phyloP scores from a whole-genome alignment of 1,284 basidiomycete genomes.

The Ceratobasidium sp. region DNA sequence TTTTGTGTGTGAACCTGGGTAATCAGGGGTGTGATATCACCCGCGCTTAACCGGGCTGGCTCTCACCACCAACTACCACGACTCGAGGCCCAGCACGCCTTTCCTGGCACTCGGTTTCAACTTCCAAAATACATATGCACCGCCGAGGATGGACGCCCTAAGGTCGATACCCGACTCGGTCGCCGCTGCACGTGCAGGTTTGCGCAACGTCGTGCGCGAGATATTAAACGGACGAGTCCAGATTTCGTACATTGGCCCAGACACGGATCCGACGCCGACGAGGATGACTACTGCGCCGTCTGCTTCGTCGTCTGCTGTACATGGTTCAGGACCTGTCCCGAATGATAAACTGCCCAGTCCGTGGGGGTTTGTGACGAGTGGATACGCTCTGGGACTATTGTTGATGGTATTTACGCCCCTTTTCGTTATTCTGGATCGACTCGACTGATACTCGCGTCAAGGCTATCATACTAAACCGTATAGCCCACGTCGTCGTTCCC shows the following conservation, averaged over 20 bases:
- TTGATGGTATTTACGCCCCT: conserved; percentile 63
- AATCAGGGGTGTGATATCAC: conserved; percentile 20
- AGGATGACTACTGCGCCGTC: neutral
- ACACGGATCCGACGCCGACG: conserved; percentile 1
- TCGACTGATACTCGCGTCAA: conserved; percentile 53
- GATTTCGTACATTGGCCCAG: conserved; percentile 33
- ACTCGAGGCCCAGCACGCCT: conserved; percentile 5
- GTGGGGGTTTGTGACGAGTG: conserved; percentile 76
- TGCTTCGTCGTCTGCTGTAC: neutral
- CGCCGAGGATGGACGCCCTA: conserved; percentile 33
- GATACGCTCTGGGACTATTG: conserved; percentile 73
- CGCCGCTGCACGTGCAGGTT: conserved; percentile 19
- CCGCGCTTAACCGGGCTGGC: conserved; percentile 11
- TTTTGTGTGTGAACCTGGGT: neutral
- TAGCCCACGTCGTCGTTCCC: conserved; percentile 80
- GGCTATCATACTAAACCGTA: conserved; percentile 76
- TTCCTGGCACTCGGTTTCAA: conserved; percentile 4
- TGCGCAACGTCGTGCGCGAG: conserved; percentile 29
- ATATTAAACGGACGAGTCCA: conserved; percentile 34
- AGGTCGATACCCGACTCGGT: conserved; percentile 39
- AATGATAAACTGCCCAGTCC: conserved; percentile 63
- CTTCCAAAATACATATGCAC: conserved; percentile 21
- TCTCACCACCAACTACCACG: neutral
- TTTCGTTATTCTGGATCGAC: conserved; percentile 43
- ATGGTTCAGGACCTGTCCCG: neutral